Evolutionary conservation across 2,329 filamentous ascomycete genomes (phyloP).

Genomic region (Didymella pomorum): DNA sequence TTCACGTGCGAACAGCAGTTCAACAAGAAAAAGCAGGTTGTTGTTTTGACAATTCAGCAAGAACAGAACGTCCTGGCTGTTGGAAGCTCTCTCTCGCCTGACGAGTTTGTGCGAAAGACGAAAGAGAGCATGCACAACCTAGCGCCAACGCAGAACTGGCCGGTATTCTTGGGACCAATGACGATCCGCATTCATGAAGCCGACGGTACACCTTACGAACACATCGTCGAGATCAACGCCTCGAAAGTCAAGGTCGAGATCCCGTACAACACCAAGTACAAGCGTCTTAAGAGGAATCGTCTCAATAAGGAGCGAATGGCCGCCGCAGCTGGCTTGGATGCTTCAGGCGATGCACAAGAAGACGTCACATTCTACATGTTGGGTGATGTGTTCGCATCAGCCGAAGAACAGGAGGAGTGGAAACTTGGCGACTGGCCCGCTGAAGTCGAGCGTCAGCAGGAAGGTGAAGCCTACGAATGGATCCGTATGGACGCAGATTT

Average conservation of each 20-base stretch:
- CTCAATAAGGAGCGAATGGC: slow-evolving; percentile 80
- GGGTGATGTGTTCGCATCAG: slow-evolving; percentile 85
- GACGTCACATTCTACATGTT: slow-evolving; percentile 89
- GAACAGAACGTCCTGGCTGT: slow-evolving; percentile 42
- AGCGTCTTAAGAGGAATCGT: slow-evolving; percentile 88
- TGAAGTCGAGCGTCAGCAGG: slow-evolving; percentile 90
- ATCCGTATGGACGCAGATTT: slow-evolving; percentile 98
- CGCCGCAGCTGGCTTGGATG: slow-evolving; percentile 69
- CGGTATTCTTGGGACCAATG: slow-evolving; percentile 94
- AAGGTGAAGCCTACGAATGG: slow-evolving; percentile 97
- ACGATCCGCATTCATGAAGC: slow-evolving; percentile 98
- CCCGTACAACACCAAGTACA: slow-evolving; percentile 99
- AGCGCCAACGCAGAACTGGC: slow-evolving; percentile 72
- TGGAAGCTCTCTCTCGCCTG: slow-evolving; percentile 64
- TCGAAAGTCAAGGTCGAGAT: slow-evolving; percentile 87
- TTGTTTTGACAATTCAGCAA: slow-evolving; percentile 90
- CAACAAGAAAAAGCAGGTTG: slow-evolving; percentile 96
- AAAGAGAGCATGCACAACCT: slow-evolving; percentile 79
- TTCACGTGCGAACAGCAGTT: slow-evolving; percentile 89
- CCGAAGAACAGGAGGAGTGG: slow-evolving; percentile 85
- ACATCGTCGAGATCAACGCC: slow-evolving; percentile 95
- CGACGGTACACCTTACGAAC: slow-evolving; percentile 96
- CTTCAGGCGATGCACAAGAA: slow-evolving; percentile 69
- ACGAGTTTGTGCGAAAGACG: slow-evolving; percentile 82
- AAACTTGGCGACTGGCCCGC: slow-evolving; percentile 86